Conservation (phyloP, 176 grass and related monocot genomes). For the Carex littledalei region DNA sequence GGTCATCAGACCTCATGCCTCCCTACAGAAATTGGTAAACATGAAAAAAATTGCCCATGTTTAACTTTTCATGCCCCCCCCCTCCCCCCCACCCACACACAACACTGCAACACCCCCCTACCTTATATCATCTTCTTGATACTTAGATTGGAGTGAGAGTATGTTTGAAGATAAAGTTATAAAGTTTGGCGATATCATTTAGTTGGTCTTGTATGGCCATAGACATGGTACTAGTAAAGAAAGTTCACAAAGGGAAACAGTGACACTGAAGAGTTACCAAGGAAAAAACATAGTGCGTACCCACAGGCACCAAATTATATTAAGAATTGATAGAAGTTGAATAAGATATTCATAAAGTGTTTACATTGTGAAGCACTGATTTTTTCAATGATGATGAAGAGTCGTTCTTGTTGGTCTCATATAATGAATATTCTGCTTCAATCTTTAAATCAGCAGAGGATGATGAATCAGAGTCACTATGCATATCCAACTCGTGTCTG, state of each 20-base stretch:
- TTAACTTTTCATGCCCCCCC: not conserved
- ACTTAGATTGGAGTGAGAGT: not conserved
- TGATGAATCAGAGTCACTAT: conserved; percentile 12
- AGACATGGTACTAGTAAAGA: not conserved
- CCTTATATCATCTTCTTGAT: not conserved
- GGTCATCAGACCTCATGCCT: conserved; percentile 24
- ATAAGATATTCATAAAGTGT: not conserved
- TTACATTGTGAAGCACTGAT: not conserved
- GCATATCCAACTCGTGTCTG: not conserved
- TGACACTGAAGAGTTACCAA: not conserved
- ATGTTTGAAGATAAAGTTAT: not conserved
- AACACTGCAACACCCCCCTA: too few species aligned
- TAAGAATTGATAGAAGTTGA: not conserved
- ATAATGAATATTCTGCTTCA: not conserved
- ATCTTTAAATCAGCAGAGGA: not conserved
- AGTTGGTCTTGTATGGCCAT: not conserved
- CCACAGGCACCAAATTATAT: not conserved
- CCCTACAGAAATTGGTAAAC: not conserved
- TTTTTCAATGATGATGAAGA: conserved; percentile 5
- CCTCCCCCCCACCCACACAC: not conserved
- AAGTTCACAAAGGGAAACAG: not conserved
- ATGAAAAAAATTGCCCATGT: not conserved
- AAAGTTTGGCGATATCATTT: not conserved
- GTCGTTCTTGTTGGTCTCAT: not conserved
- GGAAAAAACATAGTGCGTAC: not conserved